These are phyloP conservation scores for Flaveria trinervia DNA, from an alignment of 129 eudicot genomes.

Conservation along the genomic window DNA sequence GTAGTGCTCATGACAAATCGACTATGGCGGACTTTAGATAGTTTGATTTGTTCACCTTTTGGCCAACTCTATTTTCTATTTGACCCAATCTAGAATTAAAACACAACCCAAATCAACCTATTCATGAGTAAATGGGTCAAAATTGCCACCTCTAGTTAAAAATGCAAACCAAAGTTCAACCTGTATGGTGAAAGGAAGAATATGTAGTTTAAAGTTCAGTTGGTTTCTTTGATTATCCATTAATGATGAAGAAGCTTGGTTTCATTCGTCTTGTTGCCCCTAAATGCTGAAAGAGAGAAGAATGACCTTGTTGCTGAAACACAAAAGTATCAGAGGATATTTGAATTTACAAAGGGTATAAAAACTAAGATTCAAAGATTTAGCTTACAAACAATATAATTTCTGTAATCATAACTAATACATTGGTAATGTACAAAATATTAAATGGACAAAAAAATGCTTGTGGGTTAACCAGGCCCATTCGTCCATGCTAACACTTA, in stretches of 20 bases:
- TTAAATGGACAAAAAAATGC: neutral
- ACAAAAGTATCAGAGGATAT: constrained; percentile 38
- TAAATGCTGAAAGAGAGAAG: constrained; percentile 99
- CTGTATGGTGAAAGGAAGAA: constrained; percentile 32
- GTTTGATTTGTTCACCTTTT: neutral
- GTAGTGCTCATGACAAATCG: neutral
- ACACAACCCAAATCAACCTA: neutral
- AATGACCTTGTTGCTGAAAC: constrained; percentile 95
- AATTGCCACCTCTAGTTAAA: neutral
- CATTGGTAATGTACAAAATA: neutral
- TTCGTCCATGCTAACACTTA: neutral
- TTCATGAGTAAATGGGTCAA: neutral
- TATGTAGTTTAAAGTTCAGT: constrained; percentile 26
- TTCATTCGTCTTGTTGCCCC: constrained; percentile 70
- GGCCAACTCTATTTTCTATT: neutral
- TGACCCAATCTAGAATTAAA: neutral
- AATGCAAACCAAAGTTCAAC: constrained; percentile 24
- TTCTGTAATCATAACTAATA: neutral
- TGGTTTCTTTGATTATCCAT: constrained; percentile 21
- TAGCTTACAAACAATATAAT: constrained; percentile 2
- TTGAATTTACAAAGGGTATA: constrained; percentile 35
- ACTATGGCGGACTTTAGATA: neutral
- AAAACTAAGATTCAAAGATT: constrained; percentile 13
- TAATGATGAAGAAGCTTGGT: constrained; percentile 42
- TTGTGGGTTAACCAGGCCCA: neutral